These are phyloP conservation scores for Penicillium egyptiacum DNA, from an alignment of 495 filamentous ascomycete genomes.

Conservation along the genomic window DNA sequence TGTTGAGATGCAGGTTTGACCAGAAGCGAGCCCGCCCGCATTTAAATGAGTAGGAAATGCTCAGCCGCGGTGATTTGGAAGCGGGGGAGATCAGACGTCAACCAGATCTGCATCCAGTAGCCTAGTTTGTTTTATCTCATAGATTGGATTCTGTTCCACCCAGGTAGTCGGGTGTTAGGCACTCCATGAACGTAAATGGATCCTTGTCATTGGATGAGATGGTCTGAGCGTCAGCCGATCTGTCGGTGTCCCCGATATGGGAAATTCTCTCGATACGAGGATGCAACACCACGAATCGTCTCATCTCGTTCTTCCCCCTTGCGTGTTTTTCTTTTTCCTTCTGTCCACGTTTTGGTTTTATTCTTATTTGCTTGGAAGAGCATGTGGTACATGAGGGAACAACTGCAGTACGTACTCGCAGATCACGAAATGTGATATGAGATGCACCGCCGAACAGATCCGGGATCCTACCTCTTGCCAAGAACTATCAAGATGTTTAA, in stretches of 20 bases:
- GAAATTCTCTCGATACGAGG: constrained; percentile 5
- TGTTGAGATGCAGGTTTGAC: constrained; percentile 14
- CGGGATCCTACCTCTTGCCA: neutral
- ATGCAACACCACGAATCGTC: constrained; percentile 3
- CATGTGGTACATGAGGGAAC: neutral
- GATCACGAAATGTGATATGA: constrained; percentile 3
- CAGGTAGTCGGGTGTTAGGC: constrained; percentile 8
- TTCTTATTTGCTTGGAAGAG: neutral
- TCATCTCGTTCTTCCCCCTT: constrained; percentile 15
- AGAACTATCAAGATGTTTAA: constrained; percentile 4
- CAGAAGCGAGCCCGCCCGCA: constrained; percentile 4
- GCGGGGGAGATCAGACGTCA: constrained; percentile 14
- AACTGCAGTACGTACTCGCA: too few relatives aligned
- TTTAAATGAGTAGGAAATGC: constrained; percentile 8
- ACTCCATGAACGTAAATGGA: neutral
- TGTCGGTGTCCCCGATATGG: constrained; percentile 19
- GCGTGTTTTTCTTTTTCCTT: neutral
- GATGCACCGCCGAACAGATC: constrained; percentile 9
- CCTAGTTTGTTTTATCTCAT: constrained; percentile 1
- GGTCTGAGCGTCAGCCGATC: constrained; percentile 15
- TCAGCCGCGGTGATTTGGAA: constrained; percentile 14
- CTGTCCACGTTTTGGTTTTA: constrained; percentile 15
- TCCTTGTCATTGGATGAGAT: constrained; percentile 5
- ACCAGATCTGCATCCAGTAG: constrained; percentile 6
- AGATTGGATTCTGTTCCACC: constrained; percentile 5